Percentiles rank a stretch among this genome's conserved stretches.
Conservation (phyloP, 208 protist genomes). For the Herpetomonas tarakana region DNA sequence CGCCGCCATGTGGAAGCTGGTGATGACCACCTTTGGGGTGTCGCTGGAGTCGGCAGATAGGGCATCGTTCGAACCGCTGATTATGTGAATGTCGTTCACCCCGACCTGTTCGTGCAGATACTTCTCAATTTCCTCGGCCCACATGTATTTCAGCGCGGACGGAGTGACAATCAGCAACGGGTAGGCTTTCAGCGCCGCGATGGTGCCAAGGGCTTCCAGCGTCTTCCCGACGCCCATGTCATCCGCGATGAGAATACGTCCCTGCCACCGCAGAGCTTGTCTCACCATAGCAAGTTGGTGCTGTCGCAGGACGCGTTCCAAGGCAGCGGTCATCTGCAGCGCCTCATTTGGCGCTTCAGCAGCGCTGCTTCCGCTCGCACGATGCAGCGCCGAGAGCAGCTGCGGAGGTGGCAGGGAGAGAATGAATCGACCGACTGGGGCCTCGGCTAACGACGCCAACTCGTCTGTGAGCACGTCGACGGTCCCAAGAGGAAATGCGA, state of each 20-base stretch:
- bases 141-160: constrained; percentile 71
- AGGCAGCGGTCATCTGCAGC: constrained; percentile 18
- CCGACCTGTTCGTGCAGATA: constrained; percentile 60
- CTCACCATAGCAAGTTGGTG: constrained; percentile 71
- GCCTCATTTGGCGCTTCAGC: too few species aligned
- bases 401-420: too few species aligned
- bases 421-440: too few species aligned
- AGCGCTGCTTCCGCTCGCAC: constrained; percentile 11
- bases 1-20: constrained; percentile 81
- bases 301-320: constrained; percentile 23
- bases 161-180: constrained; percentile 77
- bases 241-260: constrained; percentile 63
- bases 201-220: constrained; percentile 55
- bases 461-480: too few species aligned
- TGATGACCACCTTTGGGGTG: constrained; percentile 64
- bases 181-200: constrained; percentile 56
- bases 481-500: too few species aligned
- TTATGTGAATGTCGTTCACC: constrained; percentile 68
- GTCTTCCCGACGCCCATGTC: constrained; percentile 90
- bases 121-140: constrained; percentile 78
- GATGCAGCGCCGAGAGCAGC: too few species aligned
- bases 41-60: constrained; percentile 13
- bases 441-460: too few species aligned
- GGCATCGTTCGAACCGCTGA: constrained; percentile 61
- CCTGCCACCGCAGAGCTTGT: constrained; percentile 39